These are phyloP conservation scores for Aspergillus jensenii DNA, from an alignment of 2,329 filamentous ascomycete genomes.

Conservation along the genomic window DNA sequence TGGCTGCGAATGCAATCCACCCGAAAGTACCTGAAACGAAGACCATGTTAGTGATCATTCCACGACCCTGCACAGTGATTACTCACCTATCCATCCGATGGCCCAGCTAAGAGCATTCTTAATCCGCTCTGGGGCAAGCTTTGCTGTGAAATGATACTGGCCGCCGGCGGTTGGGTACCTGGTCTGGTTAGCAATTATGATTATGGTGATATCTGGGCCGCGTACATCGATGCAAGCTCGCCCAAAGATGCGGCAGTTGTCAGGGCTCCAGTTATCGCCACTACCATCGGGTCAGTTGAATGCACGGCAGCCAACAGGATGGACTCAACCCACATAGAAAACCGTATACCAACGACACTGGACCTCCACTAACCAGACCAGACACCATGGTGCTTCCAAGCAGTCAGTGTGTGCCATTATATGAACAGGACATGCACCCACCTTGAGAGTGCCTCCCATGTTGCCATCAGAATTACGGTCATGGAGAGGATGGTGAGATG, in stretches of 20 bases:
- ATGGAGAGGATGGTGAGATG: not conserved
- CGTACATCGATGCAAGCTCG: slow-evolving; percentile 11
- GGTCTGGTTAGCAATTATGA: not conserved
- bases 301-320: no score
- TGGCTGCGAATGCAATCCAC: slow-evolving; percentile 26
- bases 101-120: slow-evolving; percentile 3
- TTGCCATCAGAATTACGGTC: not conserved
- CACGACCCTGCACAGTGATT: fast-evolving
- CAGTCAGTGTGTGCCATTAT: not conserved
- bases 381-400: not conserved
- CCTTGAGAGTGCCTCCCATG: not conserved
- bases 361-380: slow-evolving; percentile 8
- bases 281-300: not conserved
- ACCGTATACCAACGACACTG: slow-evolving; percentile 9
- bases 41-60: no score
- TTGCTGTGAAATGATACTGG: slow-evolving; percentile 12
- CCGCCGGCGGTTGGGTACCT: slow-evolving; percentile 14
- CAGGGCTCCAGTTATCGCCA: not conserved
- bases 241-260: slow-evolving; percentile 9
- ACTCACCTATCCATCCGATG: slow-evolving; percentile 10
- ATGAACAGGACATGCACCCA: not conserved
- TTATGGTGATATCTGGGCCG: not conserved
- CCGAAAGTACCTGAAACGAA: not conserved
- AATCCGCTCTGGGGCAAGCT: not conserved
- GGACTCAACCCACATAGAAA: not conserved